Conservation (phyloP, 345 rosid genomes). For the Angophora floribunda region DNA sequence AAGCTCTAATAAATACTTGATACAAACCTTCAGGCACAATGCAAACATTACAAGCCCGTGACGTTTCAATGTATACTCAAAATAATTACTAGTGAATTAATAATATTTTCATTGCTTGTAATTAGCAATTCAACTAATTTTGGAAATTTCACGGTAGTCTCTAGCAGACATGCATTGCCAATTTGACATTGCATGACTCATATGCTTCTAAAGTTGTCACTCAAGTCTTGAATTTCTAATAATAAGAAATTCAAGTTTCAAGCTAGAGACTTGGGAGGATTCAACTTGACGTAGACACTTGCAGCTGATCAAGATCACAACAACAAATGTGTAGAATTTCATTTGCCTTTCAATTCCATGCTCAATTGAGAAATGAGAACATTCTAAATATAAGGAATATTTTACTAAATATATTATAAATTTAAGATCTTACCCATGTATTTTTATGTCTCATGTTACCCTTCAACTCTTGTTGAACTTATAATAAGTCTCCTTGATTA, state of each 20-base stretch:
- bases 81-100: too few species aligned
- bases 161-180: background rate
- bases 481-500: too few species aligned
- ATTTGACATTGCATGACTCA: background rate
- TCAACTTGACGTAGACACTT: background rate
- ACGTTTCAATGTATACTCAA: too few species aligned
- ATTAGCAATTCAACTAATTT: background rate
- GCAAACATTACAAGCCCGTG: too few species aligned
- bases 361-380: background rate
- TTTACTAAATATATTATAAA: background rate
- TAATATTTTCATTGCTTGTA: background rate
- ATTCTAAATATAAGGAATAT: background rate
- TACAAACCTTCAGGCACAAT: background rate
- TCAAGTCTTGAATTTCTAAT: background rate
- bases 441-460: too few species aligned
- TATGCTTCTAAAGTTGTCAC: background rate
- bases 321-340: background rate
- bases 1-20: background rate
- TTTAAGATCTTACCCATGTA: background rate
- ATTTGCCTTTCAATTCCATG: too few species aligned
- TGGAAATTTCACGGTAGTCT: background rate
- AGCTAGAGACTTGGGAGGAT: background rate
- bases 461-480: too few species aligned
- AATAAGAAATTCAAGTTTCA: background rate
- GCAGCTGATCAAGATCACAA: background rate